Conservation (phyloP, 345 rosid species). For the Punica granatum region DNA sequence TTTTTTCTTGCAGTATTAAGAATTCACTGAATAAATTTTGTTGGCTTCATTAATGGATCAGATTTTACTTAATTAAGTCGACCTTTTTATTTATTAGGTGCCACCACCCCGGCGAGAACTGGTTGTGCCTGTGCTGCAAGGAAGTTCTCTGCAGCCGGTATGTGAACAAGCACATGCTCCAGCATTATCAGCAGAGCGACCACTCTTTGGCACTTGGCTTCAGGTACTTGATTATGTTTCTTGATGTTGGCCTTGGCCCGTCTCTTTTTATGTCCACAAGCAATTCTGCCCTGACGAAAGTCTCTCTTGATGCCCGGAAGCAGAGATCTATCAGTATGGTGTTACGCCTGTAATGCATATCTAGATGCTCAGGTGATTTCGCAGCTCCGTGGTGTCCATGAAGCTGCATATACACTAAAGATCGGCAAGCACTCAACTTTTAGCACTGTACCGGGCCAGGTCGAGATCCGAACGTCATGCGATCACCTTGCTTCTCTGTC, state of each 20-base stretch:
- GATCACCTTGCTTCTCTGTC: slow-evolving; percentile 65
- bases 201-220: slow-evolving; percentile 72
- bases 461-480: slow-evolving; percentile 68
- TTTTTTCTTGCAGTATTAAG: too few relatives aligned
- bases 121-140: slow-evolving; percentile 80
- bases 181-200: slow-evolving; percentile 50
- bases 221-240: slow-evolving; percentile 33
- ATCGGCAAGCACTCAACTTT: slow-evolving; percentile 71
- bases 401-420: slow-evolving; percentile 68
- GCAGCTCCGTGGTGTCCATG: slow-evolving; percentile 55
- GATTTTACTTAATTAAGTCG: too few relatives aligned
- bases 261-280: background rate
- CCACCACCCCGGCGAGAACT: slow-evolving; percentile 69
- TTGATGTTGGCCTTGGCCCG: background rate
- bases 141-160: slow-evolving; percentile 89
- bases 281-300: background rate
- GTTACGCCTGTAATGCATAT: slow-evolving; percentile 75
- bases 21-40: too few relatives aligned
- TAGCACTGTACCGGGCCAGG: slow-evolving; percentile 87
- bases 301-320: background rate
- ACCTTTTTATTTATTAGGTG: slow-evolving; percentile 38
- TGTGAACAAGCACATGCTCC: slow-evolving; percentile 82
- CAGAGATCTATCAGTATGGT: slow-evolving; percentile 91
- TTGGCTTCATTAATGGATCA: too few relatives aligned
- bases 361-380: slow-evolving; percentile 57